Percentiles rank a stretch among this genome's conserved stretches.
These are phyloP conservation scores for Colletotrichum liriopes DNA, from an alignment of 2,329 filamentous ascomycete species.

Conservation along the genomic window DNA sequence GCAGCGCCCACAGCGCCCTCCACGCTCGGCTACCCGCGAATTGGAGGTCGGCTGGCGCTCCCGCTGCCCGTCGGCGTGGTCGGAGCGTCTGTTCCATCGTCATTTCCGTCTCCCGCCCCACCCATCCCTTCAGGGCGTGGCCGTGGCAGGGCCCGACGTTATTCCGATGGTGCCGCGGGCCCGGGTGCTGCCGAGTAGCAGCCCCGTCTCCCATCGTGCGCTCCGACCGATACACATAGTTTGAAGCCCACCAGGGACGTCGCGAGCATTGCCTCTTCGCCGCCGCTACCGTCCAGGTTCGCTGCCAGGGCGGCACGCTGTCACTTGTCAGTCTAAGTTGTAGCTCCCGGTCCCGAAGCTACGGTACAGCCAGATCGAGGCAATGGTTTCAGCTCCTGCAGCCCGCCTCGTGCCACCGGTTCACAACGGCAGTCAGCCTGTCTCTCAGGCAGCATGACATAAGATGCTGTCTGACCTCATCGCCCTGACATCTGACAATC, in stretches of 20 bases:
- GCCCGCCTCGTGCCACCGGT: conserved; percentile 24
- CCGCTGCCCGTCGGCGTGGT: neutral
- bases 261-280: conserved; percentile 1
- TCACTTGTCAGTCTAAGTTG: neutral
- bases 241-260: neutral
- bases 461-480: conserved; percentile 31
- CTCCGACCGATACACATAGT: neutral
- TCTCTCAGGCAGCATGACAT: conserved; percentile 11
- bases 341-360: conserved; percentile 15
- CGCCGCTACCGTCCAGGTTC: neutral
- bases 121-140: too few relatives aligned
- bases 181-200: conserved; percentile 29
- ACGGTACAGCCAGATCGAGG: conserved; percentile 22
- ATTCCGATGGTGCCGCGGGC: conserved; percentile 31
- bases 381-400: conserved; percentile 37
- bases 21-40: conserved; percentile 22
- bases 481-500: neutral
- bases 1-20: neutral
- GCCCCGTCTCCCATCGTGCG: neutral
- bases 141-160: conserved; percentile 23
- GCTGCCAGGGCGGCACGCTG: neutral
- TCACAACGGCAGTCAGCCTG: neutral
- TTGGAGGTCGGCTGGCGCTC: conserved; percentile 9
- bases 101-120: neutral
- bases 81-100: neutral